Evolutionary conservation across 225 moss, liverwort and hornwort species (phyloP).

Genomic region (Straminergon stramineum): DNA sequence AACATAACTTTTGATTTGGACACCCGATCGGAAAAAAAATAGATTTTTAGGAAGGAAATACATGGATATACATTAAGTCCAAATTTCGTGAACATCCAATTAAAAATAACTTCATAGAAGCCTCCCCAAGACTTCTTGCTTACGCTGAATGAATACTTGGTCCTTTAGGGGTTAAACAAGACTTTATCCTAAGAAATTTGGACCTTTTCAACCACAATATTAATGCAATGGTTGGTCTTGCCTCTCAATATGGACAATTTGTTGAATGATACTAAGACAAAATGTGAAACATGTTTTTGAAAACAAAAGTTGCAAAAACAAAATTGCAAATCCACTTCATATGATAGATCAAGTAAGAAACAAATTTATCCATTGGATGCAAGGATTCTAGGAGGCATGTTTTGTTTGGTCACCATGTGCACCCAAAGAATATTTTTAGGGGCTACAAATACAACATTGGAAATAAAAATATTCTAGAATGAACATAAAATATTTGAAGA

Average conservation of each 20-base stretch:
- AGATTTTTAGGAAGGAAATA: too few species aligned
- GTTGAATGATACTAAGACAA: background rate
- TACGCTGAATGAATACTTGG: too few species aligned
- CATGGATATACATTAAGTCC: too few species aligned
- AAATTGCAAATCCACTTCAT: background rate
- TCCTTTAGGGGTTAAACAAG: too few species aligned
- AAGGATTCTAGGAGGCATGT: rapidly evolving
- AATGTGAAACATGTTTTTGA: too few species aligned
- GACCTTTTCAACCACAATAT: background rate
- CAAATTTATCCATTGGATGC: background rate
- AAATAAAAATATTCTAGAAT: background rate
- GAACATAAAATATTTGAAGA: background rate
- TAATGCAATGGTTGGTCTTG: background rate
- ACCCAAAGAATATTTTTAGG: background rate
- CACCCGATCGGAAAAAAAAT: too few species aligned
- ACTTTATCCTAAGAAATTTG: background rate
- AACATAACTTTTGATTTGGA: too few species aligned
- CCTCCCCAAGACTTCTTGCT: too few species aligned
- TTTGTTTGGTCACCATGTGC: background rate
- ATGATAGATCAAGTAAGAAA: background rate
- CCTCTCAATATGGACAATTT: background rate
- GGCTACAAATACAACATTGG: rapidly evolving
- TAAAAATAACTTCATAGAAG: too few species aligned
- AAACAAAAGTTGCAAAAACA: too few species aligned
- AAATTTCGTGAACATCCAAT: too few species aligned